phyloP scores from a whole-genome alignment of 495 filamentous ascomycete species.

The Aspergillus sclerotioniger region DNA sequence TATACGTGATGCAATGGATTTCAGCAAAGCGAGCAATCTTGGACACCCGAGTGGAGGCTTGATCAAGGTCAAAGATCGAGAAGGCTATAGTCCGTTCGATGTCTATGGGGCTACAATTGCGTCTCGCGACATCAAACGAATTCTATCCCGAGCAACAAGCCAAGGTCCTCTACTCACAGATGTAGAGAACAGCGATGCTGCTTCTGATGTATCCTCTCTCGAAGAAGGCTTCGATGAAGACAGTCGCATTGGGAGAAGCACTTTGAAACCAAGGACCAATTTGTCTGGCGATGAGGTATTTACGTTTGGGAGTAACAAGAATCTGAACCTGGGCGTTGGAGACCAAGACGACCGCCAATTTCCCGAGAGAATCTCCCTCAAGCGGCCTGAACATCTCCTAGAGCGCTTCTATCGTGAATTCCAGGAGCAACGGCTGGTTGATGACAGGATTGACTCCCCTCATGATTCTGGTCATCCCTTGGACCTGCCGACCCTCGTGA shows the following conservation, averaged over 20 bases:
- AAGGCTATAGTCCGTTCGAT: conserved; percentile 93
- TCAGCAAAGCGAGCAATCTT: conserved; percentile 44
- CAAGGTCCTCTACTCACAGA: conserved; percentile 16
- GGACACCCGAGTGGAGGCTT: conserved; percentile 57
- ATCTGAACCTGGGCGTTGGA: conserved; percentile 85
- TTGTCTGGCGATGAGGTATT: conserved; percentile 80
- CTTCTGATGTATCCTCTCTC: conserved; percentile 36
- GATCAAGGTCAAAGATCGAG: conserved; percentile 93
- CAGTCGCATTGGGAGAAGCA: conserved; percentile 17
- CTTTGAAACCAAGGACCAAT: conserved; percentile 33
- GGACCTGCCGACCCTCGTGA: conserved; percentile 66
- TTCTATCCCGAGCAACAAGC: conserved; percentile 22
- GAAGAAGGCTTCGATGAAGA: conserved; percentile 39
- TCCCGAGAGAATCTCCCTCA: conserved; percentile 75
- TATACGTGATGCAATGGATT: conserved; percentile 58
- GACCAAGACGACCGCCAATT: conserved; percentile 92
- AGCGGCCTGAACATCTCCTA: conserved; percentile 78
- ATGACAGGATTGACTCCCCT: conserved; percentile 15
- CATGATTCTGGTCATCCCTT: conserved; percentile 22
- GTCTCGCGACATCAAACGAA: conserved; percentile 47
- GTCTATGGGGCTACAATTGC: conserved; percentile 81
- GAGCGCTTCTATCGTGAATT: conserved; percentile 64
- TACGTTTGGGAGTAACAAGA: conserved; percentile 93
- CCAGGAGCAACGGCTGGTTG: conserved; percentile 36
- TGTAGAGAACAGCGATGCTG: conserved; percentile 32